Conservation (phyloP, 805 yeast species). For the Lipomyces orientalis region DNA sequence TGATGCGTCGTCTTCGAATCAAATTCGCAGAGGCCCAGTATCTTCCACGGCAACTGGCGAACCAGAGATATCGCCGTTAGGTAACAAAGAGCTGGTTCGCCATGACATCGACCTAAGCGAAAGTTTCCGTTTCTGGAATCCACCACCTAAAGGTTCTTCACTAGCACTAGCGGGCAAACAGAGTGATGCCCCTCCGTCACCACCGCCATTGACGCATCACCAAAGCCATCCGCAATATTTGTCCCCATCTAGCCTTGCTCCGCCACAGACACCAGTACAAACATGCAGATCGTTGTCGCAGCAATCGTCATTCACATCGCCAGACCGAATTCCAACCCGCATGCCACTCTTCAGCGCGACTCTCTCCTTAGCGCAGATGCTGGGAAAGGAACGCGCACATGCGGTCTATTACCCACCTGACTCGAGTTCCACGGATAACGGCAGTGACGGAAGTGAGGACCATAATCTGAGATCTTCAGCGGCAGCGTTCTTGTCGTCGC, state of each 20-base stretch:
- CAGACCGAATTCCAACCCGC: conserved; percentile 14
- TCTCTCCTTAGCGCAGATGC: conserved; percentile 8
- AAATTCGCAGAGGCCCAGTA: background rate
- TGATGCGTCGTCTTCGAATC: background rate
- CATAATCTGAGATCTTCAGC: background rate
- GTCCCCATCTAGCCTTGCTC: background rate
- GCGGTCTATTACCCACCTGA: conserved; percentile 2
- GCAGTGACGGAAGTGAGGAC: background rate
- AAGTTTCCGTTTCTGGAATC: conserved; percentile 11
- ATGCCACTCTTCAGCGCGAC: conserved; percentile 18
- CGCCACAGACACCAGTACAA: background rate
- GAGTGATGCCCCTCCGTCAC: background rate
- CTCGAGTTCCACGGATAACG: background rate
- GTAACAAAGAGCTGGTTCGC: background rate
- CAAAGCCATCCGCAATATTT: background rate
- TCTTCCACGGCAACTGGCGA: background rate
- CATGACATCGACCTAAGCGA: conserved; percentile 1
- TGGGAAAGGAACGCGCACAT: background rate
- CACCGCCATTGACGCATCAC: background rate
- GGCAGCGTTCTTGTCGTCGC: background rate
- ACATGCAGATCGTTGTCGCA: background rate
- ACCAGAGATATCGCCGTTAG: background rate
- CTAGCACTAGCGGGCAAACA: background rate
- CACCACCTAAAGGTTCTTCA: conserved; percentile 8
- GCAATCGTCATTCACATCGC: conserved; percentile 21